Conservation (phyloP, 805 yeast genomes). For the Lachancea fermentati region DNA sequence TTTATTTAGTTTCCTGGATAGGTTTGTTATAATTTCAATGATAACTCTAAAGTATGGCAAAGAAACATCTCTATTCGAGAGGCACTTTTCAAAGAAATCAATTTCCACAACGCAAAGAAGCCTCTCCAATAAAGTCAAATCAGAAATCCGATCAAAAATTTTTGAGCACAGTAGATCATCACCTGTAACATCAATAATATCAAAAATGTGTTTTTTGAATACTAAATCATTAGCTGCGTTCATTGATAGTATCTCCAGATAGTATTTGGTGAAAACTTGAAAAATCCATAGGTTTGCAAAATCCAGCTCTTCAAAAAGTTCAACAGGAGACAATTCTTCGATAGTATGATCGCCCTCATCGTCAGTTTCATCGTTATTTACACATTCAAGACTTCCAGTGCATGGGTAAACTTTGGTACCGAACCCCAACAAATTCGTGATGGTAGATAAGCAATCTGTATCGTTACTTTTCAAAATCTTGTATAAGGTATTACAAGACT, state of each 20-base stretch:
- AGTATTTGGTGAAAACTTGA: conserved; percentile 22
- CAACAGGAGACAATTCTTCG: conserved; percentile 10
- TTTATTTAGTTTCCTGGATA: conserved; percentile 20
- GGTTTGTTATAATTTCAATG: conserved; percentile 19
- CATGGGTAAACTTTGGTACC: conserved; percentile 8
- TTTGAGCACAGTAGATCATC: conserved; percentile 24
- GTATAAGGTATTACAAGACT: conserved; percentile 13
- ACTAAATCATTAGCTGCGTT: background rate
- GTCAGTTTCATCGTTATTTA: background rate
- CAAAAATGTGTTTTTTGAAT: conserved; percentile 17
- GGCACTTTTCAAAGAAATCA: conserved; percentile 21
- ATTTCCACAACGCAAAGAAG: conserved; percentile 21
- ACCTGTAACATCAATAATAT: conserved; percentile 17
- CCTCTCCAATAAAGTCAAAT: conserved; percentile 8
- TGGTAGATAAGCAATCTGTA: conserved; percentile 6
- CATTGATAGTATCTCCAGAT: background rate
- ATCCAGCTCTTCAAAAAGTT: conserved; percentile 18
- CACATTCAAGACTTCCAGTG: background rate
- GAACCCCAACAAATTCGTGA: conserved; percentile 17
- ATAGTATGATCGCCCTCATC: conserved; percentile 4
- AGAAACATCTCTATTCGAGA: conserved; percentile 6
- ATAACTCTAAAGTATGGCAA: conserved; percentile 15
- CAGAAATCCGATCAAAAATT: conserved; percentile 22
- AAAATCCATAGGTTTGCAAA: conserved; percentile 31
- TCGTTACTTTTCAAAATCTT: conserved; percentile 12